Conservation (phyloP, 495 filamentous ascomycete species). For the Pseudotulostoma volvatum region DNA sequence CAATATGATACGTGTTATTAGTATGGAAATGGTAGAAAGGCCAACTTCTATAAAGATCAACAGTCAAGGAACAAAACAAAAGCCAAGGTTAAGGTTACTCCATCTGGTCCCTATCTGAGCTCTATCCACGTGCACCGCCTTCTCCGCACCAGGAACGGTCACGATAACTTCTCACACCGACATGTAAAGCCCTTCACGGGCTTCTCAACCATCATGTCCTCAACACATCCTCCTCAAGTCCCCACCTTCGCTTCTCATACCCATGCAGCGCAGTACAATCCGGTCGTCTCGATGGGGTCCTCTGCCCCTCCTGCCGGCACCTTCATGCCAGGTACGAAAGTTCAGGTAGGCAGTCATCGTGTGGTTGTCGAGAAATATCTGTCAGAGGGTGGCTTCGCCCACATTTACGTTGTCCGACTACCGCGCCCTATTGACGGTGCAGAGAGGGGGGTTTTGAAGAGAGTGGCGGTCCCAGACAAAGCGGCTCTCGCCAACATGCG, state of each 20-base stretch:
- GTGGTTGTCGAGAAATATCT: slow-evolving; percentile 97
- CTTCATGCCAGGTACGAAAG: slow-evolving; percentile 83
- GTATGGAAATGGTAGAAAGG: too few relatives aligned
- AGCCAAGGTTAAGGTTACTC: too few relatives aligned
- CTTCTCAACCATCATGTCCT: not conserved
- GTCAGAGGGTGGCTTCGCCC: slow-evolving; percentile 94
- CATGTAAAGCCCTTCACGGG: not conserved
- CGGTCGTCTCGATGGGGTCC: slow-evolving; percentile 16
- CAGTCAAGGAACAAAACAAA: too few relatives aligned
- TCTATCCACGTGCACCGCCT: too few relatives aligned
- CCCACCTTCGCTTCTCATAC: not conserved
- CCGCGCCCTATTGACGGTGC: slow-evolving; percentile 61
- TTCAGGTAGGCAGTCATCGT: slow-evolving; percentile 82
- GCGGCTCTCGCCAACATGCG: slow-evolving; percentile 87
- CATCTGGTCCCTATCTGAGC: too few relatives aligned
- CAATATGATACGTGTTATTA: too few relatives aligned
- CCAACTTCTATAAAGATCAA: too few relatives aligned
- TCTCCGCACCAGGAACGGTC: too few relatives aligned
- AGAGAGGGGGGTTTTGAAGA: slow-evolving; percentile 79
- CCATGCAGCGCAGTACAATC: slow-evolving; percentile 20
- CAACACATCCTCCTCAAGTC: not conserved
- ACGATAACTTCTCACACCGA: too few relatives aligned
- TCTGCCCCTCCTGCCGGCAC: slow-evolving; percentile 61
- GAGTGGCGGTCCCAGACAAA: slow-evolving; percentile 96
- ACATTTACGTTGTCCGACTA: slow-evolving; percentile 90